Evolutionary conservation across 106 monocot genomes (phyloP).

Genomic region (Phalaenopsis aphrodite): DNA sequence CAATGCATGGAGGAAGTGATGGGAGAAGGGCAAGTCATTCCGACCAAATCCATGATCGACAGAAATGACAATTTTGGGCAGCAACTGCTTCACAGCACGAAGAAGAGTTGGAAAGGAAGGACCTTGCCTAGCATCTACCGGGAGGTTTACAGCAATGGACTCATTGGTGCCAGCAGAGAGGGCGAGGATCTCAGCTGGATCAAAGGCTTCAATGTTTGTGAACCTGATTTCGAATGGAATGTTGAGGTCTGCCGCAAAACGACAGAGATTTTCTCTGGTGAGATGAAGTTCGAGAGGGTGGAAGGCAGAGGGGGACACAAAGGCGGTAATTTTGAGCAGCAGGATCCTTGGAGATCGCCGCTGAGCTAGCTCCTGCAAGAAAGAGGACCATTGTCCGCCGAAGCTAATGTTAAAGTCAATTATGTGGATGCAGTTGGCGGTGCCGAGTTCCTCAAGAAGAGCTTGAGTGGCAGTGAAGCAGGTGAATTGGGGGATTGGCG

Average conservation of each 20-base stretch:
- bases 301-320: conserved; percentile 40
- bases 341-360: conserved; percentile 17
- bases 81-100: conserved; percentile 67
- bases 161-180: conserved; percentile 20
- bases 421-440: conserved; percentile 55
- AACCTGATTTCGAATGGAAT: conserved; percentile 12
- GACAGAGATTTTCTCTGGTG: conserved; percentile 7
- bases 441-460: conserved; percentile 55
- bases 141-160: conserved; percentile 75
- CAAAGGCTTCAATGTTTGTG: conserved; percentile 8
- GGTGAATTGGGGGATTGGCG: conserved; percentile 76
- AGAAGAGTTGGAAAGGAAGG: conserved; percentile 41
- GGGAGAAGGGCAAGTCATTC: conserved; percentile 55
- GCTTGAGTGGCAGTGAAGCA: conserved; percentile 77
- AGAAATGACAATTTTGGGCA: conserved; percentile 68
- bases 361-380: conserved; percentile 87
- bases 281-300: conserved; percentile 25
- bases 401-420: conserved; percentile 86
- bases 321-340: conserved; percentile 63
- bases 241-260: conserved; percentile 10
- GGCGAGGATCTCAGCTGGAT: conserved; percentile 8
- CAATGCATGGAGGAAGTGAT: conserved; percentile 50
- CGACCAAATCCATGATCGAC: conserved; percentile 67
- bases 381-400: conserved; percentile 88
- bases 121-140: conserved; percentile 28